phyloP scores from a whole-genome alignment of 495 filamentous ascomycete genomes.

The Neurospora tetrasperma region DNA sequence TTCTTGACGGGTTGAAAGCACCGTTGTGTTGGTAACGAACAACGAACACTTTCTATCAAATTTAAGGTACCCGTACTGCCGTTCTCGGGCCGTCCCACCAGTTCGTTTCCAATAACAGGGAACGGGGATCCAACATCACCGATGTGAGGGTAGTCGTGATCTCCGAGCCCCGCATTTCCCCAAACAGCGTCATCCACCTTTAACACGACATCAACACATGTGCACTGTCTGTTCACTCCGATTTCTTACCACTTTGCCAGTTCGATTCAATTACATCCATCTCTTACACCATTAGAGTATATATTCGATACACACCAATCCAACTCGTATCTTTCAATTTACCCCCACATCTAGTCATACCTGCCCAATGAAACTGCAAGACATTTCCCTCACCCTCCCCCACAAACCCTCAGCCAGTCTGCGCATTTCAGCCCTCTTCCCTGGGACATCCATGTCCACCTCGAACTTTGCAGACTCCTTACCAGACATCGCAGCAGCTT shows the following conservation, averaged over 20 bases:
- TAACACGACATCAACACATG: background rate
- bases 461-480: background rate
- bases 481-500: background rate
- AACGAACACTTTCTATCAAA: background rate
- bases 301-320: background rate
- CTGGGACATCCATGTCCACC: background rate
- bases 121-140: background rate
- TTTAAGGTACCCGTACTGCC: background rate
- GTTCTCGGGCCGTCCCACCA: background rate
- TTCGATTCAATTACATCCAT: background rate
- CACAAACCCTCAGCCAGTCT: slow-evolving; percentile 18
- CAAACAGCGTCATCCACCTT: background rate
- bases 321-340: background rate
- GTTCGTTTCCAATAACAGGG: background rate
- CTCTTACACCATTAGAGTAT: background rate
- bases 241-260: background rate
- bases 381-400: slow-evolving; percentile 7
- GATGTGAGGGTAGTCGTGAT: background rate
- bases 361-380: background rate
- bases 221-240: background rate
- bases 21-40: background rate
- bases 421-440: slow-evolving; percentile 7
- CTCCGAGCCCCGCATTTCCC: background rate
- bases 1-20: background rate
- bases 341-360: background rate